Evolutionary conservation across 108 stramenopile genomes (phyloP).

Genomic region (Cyclotella sp.): DNA sequence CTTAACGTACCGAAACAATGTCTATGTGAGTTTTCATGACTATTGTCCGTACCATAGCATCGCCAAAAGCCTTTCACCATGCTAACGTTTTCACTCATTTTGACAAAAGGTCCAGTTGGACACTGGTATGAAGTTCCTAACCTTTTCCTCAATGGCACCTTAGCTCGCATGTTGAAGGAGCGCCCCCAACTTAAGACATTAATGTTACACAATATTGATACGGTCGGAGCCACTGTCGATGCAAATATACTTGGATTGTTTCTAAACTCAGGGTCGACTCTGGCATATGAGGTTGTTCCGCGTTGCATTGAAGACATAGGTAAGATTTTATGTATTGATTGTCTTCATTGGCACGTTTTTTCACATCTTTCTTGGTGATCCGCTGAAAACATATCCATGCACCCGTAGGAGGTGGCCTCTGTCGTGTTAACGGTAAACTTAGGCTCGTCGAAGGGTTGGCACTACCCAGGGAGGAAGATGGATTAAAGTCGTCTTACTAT

Average conservation of each 20-base stretch:
- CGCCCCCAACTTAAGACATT: constrained; percentile 65
- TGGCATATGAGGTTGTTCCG: constrained; percentile 66
- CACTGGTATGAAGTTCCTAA: constrained; percentile 72
- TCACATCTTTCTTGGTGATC: neutral
- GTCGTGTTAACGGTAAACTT: constrained; percentile 56
- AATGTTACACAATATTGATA: constrained; percentile 76
- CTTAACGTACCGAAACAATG: constrained; percentile 63
- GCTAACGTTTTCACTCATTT: neutral
- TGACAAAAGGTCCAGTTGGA: constrained; percentile 48
- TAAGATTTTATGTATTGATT: neutral
- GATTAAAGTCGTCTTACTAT: constrained; percentile 65
- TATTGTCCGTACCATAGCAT: neutral
- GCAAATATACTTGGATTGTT: constrained; percentile 62
- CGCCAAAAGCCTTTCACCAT: neutral
- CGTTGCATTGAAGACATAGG: constrained; percentile 67
- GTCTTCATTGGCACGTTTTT: neutral
- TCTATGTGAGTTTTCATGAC: constrained; percentile 28
- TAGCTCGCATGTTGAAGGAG: constrained; percentile 50
- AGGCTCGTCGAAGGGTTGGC: constrained; percentile 67
- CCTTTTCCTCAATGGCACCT: constrained; percentile 62
- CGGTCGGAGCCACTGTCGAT: constrained; percentile 66
- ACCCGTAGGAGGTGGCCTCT: constrained; percentile 50
- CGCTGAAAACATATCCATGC: neutral
- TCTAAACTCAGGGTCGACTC: constrained; percentile 39
- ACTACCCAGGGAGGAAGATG: constrained; percentile 62